phyloP scores from a whole-genome alignment of 306 rosid species.

The Fagus crenata region DNA sequence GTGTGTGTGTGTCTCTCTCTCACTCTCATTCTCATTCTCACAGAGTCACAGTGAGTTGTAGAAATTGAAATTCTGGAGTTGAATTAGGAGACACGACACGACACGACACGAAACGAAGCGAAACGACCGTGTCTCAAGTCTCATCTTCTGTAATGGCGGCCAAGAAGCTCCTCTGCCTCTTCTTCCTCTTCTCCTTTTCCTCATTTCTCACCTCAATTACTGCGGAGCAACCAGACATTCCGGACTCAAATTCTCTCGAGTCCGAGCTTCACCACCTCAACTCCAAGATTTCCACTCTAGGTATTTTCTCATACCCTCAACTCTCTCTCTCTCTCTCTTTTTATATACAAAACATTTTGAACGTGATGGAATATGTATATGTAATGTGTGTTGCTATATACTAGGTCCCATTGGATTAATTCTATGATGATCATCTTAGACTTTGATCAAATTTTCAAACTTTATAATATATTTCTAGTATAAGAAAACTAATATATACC shows the following conservation, averaged over 20 bases:
- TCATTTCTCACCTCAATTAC: not conserved
- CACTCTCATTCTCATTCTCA: no score
- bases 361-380: not conserved
- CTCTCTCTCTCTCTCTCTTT: not conserved
- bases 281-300: conserved; percentile 32
- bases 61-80: not conserved
- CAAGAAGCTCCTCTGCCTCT: conserved; percentile 18
- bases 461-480: no score
- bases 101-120: no score
- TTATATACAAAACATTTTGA: not conserved
- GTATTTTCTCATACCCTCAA: not conserved
- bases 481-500: no score
- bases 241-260: conserved; percentile 17
- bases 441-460: no score
- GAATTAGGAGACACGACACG: not conserved
- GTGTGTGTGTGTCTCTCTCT: no score
- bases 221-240: not conserved
- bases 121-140: no score
- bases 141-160: not conserved
- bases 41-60: no score
- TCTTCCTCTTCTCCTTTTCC: conserved; percentile 20
- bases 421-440: no score
- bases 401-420: not conserved
- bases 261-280: conserved; percentile 21
- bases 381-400: not conserved